These are phyloP conservation scores for Exsudoporus frostii DNA, from an alignment of 768 basidiomycete genomes.

Conservation along the genomic window DNA sequence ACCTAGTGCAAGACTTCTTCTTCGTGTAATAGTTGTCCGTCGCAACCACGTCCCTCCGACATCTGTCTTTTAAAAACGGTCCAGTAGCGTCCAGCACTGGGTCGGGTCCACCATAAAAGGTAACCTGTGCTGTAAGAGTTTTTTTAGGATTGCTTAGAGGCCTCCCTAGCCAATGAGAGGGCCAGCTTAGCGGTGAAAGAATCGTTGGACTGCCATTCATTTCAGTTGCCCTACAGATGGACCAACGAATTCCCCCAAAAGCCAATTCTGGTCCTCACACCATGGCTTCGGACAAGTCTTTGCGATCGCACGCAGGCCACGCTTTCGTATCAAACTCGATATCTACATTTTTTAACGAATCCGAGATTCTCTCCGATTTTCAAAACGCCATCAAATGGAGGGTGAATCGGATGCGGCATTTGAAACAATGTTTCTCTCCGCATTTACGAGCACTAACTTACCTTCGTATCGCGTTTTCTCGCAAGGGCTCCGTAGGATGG, in stretches of 20 bases:
- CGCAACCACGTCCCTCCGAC: conserved; percentile 9
- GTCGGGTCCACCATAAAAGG: too few species aligned
- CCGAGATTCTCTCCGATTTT: conserved; percentile 13
- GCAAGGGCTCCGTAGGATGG: conserved; percentile 18
- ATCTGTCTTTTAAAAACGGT: too few species aligned
- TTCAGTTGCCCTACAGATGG: too few species aligned
- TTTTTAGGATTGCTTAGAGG: too few species aligned
- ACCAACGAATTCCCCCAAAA: conserved; percentile 11
- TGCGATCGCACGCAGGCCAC: conserved; percentile 19
- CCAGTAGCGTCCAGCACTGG: too few species aligned
- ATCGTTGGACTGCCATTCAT: too few species aligned
- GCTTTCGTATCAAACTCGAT: conserved; percentile 22
- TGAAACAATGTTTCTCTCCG: conserved; percentile 13
- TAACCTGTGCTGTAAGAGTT: too few species aligned
- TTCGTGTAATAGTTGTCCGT: too few species aligned
- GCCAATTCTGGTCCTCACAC: conserved; percentile 14
- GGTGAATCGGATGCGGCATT: neutral
- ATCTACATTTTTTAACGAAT: conserved; percentile 17
- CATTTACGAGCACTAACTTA: conserved; percentile 16
- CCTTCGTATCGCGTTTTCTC: conserved; percentile 19
- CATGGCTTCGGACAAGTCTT: conserved; percentile 14
- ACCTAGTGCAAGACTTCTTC: too few species aligned
- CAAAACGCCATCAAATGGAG: conserved; percentile 2
- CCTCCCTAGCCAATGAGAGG: too few species aligned
- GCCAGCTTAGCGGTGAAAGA: too few species aligned